Base-by-base conservation (phyloP, 768 basidiomycete species). In the Daedaleopsis nitida region DNA sequence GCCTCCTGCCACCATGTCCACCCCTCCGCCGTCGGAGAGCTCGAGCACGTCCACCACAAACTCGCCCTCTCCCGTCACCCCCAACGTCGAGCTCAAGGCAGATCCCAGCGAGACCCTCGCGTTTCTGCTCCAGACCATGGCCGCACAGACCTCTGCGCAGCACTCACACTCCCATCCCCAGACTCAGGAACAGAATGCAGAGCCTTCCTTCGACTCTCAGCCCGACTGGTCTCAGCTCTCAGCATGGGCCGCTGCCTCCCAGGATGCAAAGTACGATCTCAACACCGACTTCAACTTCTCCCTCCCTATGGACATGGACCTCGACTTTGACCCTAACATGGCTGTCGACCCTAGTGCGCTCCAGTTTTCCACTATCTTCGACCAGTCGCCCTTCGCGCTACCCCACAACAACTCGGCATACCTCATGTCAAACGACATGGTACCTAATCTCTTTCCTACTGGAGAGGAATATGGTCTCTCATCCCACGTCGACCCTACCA, bases 261-360 rank as follows among this genome's bases (percentile, higher is more conserved):
- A 62, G 52, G 67, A 73, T 47, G 19, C 56, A 68, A 59, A 82
- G 81, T 45, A 70, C 76, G 60, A 79, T 80, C 73, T 84, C 76
- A 65, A 66, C 65, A 24, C 70, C 64, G 80, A 70, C 62, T 82
- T 69, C 66, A 73, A 70, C 69, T 73, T 80, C 53, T 68, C 75
- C 23, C 59, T 79, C 70, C 62, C 72, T 70, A 83, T 87, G 80
- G 84, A 86, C 72, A 83, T 87, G 80, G 84, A 86, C 72, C 78
- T 89, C 72, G 86, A 88, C 67, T 84, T 87, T 57, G 76, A 79
- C 69, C 80, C 83, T 4, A 74, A 81, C 19, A 80, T 86, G 66
- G 81, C 82, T 1, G 80, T 91, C 56, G 86, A 91, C 60, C 88
- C 90, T 34, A 85, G 77, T 65, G 76, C 82, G 8, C 74, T 90